Base-by-base conservation (phyloP, 176 grass and related monocot species). In the Eleusine indica region DNA sequence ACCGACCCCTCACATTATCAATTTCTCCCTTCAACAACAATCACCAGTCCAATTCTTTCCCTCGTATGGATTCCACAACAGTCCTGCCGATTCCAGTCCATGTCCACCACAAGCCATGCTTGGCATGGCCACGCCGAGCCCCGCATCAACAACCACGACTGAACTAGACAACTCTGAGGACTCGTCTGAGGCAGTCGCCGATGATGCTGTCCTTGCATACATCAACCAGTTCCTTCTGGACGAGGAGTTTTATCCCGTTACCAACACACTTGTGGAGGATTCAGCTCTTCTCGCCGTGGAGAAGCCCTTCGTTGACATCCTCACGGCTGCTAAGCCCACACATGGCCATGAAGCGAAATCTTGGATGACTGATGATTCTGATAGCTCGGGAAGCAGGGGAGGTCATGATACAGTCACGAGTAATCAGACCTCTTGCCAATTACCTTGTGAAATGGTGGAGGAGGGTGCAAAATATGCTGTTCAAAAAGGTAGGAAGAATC, bases 171-270 rank as follows among this genome's bases (percentile, higher is more conserved):
- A 49, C 71, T 15, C 71, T 0, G 87, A 89, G 82, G 82, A 85
- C 0, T 17, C 60, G 5, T 70, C 52, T 3, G 80, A 86, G 57
- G 15, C 75, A 6, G 43, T 19, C 10, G 22, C 74, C 1, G 82
- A 89, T 40, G 87, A 89, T 75, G 77, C 82, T 7, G 77, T 89
- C 42, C 87, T 89, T 39, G 87, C 87, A 30, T 89, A 89, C 71
- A 89, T 89, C 82, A 89, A 89, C 10, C 87, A 85, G 77, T 89
- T 89, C 71, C 82, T 89, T 4, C 87, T 89, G 3, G 81, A 89
- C 1, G 87, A 85, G 0, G 87, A 89, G 4, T 53, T 25, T 30
- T 84, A 1, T 52, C 53, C 63, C 10, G 62, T 54, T 9, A 3
- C 32, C 62, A 7, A 12, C 9, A 12, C 52, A 12, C 29, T 63